These are phyloP conservation scores for Oxytropis ochrocephala DNA, from an alignment of 306 rosid species.

Conservation along the genomic window DNA sequence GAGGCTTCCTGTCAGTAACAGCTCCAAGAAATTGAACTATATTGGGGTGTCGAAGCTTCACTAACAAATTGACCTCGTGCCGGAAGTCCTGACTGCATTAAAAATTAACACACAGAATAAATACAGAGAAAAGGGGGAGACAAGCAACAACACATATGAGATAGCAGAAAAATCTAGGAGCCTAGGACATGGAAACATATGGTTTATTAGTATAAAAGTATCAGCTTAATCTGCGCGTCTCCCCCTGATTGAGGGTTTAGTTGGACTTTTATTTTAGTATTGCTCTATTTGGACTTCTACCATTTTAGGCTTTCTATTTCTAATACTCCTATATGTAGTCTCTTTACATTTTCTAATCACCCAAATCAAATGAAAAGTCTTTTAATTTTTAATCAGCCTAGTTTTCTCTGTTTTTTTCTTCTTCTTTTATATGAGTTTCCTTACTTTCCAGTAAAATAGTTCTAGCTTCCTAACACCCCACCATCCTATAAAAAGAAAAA, in stretches of 20 bases:
- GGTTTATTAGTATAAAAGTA: neutral
- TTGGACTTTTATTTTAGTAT: too few species aligned
- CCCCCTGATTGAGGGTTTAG: neutral
- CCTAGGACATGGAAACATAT: neutral
- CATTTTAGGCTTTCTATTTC: too few species aligned
- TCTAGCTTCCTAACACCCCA: neutral
- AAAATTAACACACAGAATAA: neutral
- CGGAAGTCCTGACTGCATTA: constrained; percentile 84
- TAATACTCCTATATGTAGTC: too few species aligned
- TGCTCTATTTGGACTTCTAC: too few species aligned
- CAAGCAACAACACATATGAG: neutral
- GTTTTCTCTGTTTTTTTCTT: too few species aligned
- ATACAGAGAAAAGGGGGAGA: neutral
- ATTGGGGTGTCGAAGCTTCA: constrained; percentile 99
- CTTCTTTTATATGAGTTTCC: too few species aligned
- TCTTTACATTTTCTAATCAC: too few species aligned
- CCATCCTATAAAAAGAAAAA: neutral
- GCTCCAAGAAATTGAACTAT: constrained; percentile 99
- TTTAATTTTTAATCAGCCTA: too few species aligned
- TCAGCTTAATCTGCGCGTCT: neutral
- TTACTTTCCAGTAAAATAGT: too few species aligned
- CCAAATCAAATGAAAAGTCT: too few species aligned
- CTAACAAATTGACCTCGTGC: constrained; percentile 91
- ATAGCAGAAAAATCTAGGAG: neutral
- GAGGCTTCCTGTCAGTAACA: constrained; percentile 92